Conservation (phyloP, 2,329 filamentous ascomycete genomes). For the Penicillium verrucosum region DNA sequence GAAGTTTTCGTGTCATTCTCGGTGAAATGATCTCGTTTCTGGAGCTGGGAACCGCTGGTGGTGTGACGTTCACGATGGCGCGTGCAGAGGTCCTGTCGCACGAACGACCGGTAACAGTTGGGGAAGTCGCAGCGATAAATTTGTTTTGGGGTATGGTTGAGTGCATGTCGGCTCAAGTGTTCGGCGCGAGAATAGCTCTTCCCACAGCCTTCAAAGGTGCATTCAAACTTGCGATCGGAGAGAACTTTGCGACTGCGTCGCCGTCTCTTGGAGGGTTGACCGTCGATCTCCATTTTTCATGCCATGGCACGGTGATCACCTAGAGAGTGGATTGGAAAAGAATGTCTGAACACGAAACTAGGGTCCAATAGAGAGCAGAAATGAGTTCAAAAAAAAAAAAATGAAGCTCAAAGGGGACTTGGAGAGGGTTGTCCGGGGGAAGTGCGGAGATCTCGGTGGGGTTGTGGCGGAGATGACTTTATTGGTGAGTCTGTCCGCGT, state of each 20-base stretch:
- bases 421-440: conserved; percentile 3
- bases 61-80: conserved; percentile 78
- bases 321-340: neutral
- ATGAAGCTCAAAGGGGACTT: neutral
- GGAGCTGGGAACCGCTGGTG: conserved; percentile 54
- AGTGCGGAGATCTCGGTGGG: conserved; percentile 12
- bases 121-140: conserved; percentile 93
- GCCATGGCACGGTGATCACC: conserved; percentile 3
- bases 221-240: conserved; percentile 64
- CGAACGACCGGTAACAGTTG: conserved; percentile 85
- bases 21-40: conserved; percentile 47
- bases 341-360: neutral
- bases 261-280: conserved; percentile 39
- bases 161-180: conserved; percentile 86
- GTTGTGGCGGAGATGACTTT: conserved; percentile 4
- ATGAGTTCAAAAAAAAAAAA: neutral
- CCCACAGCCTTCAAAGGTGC: conserved; percentile 79
- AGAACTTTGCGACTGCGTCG: conserved; percentile 46
- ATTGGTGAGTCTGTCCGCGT: neutral
- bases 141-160: conserved; percentile 80
- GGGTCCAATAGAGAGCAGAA: neutral
- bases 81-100: conserved; percentile 87
- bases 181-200: conserved; percentile 97
- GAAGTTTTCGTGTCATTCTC: conserved; percentile 21
- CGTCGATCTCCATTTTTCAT: conserved; percentile 13